Percentiles rank a stretch among this genome's conserved stretches.
phyloP scores from a whole-genome alignment of 352 stramenopile species.

The Phytophthora pinifolia region DNA sequence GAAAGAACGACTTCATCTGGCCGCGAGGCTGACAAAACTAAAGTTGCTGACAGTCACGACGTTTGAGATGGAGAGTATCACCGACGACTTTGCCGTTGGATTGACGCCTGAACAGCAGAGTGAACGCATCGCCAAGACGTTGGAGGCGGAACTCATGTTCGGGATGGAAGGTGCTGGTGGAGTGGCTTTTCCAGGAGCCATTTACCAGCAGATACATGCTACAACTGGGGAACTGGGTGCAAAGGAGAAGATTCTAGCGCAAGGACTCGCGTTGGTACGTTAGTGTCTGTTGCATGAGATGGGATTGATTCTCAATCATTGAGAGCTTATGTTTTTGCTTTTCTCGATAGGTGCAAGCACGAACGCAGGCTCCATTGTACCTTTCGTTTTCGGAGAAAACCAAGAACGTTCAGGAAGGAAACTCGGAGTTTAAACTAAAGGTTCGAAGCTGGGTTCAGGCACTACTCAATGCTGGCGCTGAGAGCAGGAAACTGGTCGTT shows the following conservation, averaged over 20 bases:
- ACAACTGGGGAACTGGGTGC: slow-evolving; percentile 7
- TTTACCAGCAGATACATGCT: slow-evolving; percentile 68
- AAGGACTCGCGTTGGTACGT: slow-evolving; percentile 37
- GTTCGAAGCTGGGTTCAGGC: slow-evolving; percentile 40
- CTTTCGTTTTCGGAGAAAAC: slow-evolving; percentile 55
- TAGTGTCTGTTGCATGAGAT: no score
- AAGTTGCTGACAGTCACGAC: slow-evolving; percentile 61
- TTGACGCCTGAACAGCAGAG: slow-evolving; percentile 35
- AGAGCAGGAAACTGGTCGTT: slow-evolving; percentile 54
- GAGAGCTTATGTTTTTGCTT: slow-evolving; percentile 1
- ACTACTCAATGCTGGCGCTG: slow-evolving; percentile 38
- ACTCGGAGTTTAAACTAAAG: slow-evolving; percentile 8
- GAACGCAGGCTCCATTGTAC: slow-evolving; percentile 57
- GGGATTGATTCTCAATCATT: no score
- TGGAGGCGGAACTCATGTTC: slow-evolving; percentile 75
- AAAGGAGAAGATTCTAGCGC: slow-evolving; percentile 32
- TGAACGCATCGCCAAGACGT: slow-evolving; percentile 48
- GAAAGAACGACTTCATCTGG: slow-evolving; percentile 30
- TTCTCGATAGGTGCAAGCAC: slow-evolving; percentile 43
- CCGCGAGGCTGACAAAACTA: slow-evolving; percentile 39
- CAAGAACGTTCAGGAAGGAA: background rate
- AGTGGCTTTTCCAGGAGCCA: slow-evolving; percentile 41
- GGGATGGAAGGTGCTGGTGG: slow-evolving; percentile 33
- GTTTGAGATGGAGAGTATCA: slow-evolving; percentile 37
- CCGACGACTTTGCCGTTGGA: slow-evolving; percentile 8